Base-by-base conservation (phyloP, 1,284 basidiomycete species). In the Cryptococcus neoformans region DNA sequence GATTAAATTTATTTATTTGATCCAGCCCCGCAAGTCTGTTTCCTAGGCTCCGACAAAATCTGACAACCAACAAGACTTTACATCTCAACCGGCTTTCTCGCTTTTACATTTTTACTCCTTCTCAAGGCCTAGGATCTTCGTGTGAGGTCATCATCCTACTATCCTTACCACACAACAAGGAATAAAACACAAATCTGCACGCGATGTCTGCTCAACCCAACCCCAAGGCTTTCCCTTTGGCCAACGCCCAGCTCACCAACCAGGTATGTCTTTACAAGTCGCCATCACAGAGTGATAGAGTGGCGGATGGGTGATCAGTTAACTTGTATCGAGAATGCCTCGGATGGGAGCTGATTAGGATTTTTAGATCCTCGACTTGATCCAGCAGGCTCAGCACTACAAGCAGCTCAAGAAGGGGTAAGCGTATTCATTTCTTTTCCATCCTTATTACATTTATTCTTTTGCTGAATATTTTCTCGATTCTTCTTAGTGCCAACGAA, bases 341-440 rank as follows among this genome's bases (percentile, higher is more conserved):
- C 6, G 17, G 10, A 47, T 42, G 28, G 16, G 4, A 7, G 47
- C 45, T 47, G 16, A 44, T 16, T 47, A 2, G 21, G 35, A 44
- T 28, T 36, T 46, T 10, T 70, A 93, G 91, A 92, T 94, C 71
- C 82, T 95, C 57, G 92, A 94, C 68, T 82, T 94, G 57, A 86
- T 92, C 40, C 89, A 92, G 79, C 89, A 93, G 79, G 90, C 90
- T 49, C 83, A 85, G 40, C 88, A 92, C 77, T 95, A 94, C 82
- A 94, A 95, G 80, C 92, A 97, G 80, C 82, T 99, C 54, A 99
- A 98, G 83, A 99, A 99, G 83, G 95, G 95, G 68, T 72, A 49
- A 63, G 68, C 28, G 4, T 63, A 11, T 8, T 14, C 28, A 38
- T 39, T 38, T 16, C 89, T 51, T 40, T 82, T 62, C 45, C 62